These are phyloP conservation scores for Daldinia loculata DNA, from an alignment of 495 filamentous ascomycete species.

Conservation along the genomic window DNA sequence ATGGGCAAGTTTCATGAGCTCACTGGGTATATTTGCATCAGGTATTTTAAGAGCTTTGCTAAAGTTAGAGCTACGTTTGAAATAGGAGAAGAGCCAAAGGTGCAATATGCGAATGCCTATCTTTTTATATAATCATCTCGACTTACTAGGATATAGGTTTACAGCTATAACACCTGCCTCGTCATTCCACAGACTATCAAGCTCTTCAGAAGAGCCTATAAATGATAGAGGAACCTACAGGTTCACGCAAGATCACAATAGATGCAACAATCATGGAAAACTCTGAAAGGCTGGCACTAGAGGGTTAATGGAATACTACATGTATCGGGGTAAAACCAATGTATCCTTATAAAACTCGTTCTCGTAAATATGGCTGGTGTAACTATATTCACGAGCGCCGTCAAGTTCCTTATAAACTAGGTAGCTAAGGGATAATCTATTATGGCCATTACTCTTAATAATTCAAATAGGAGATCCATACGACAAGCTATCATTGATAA, in stretches of 20 bases:
- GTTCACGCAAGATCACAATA: background rate
- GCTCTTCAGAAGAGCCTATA: background rate
- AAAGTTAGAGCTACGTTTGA: too few relatives aligned
- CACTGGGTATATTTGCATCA: too few relatives aligned
- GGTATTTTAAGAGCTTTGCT: too few relatives aligned
- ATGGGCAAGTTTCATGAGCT: too few relatives aligned
- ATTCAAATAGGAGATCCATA: background rate
- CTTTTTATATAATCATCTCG: too few relatives aligned
- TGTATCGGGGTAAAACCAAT: background rate
- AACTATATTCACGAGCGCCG: background rate
- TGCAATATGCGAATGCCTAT: too few relatives aligned
- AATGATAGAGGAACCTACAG: background rate
- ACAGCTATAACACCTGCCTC: too few relatives aligned
- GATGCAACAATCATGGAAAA: background rate
- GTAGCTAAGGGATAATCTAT: background rate
- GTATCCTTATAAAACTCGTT: background rate
- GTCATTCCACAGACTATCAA: background rate
- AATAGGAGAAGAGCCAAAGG: too few relatives aligned
- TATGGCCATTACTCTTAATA: background rate
- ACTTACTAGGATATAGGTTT: too few relatives aligned
- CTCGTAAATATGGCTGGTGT: background rate
- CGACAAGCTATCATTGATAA: background rate
- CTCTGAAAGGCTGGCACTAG: background rate
- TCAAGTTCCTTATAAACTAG: background rate
- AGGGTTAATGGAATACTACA: background rate